phyloP scores from a whole-genome alignment of 2,329 filamentous ascomycete species.

The Zasmidium cellare region DNA sequence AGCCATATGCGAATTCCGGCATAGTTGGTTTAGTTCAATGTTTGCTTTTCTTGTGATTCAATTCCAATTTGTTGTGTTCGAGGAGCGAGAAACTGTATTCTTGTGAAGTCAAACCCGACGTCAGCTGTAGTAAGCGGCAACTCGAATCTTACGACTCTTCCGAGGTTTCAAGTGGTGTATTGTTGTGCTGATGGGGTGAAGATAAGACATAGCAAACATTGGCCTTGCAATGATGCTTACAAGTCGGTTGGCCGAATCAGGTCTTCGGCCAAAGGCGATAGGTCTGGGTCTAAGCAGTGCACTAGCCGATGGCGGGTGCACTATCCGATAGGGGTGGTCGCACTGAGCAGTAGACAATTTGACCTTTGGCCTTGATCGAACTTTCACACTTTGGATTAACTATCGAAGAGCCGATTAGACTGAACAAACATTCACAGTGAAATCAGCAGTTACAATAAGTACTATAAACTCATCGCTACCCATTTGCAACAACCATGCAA shows the following conservation, averaged over 20 bases:
- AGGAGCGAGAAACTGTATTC: neutral
- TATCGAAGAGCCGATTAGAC: no score
- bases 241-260: neutral
- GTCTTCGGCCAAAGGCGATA: neutral
- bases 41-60: neutral
- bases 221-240: neutral
- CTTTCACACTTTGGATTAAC: no score
- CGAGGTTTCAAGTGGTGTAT: neutral
- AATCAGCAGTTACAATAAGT: no score
- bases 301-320: neutral
- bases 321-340: neutral
- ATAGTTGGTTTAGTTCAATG: slow-evolving; percentile 2
- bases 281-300: neutral
- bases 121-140: neutral
- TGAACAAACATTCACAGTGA: no score
- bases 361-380: no score
- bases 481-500: no score
- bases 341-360: no score
- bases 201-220: neutral
- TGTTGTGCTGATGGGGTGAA: neutral
- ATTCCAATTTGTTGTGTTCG: neutral
- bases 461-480: no score
- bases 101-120: neutral
- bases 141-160: neutral
- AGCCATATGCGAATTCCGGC: slow-evolving; percentile 25